These are phyloP conservation scores for Barbatosphaeria neglecta DNA, from an alignment of 495 filamentous ascomycete genomes.

Conservation along the genomic window DNA sequence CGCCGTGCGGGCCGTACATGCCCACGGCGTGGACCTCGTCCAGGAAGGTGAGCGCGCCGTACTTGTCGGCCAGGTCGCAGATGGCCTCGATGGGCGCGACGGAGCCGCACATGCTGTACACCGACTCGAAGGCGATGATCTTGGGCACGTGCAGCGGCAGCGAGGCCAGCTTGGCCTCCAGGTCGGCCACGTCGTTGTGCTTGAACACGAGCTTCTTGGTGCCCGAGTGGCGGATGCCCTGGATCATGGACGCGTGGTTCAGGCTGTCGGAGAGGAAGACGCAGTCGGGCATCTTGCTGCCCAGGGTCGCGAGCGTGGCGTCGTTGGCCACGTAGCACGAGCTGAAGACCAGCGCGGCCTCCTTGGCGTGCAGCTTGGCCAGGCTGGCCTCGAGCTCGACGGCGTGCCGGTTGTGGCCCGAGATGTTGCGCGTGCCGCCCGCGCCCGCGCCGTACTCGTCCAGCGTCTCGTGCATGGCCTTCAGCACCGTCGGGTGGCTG, in stretches of 20 bases:
- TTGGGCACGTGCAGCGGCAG: constrained; percentile 77
- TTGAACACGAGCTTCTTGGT: constrained; percentile 97
- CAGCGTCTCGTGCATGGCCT: constrained; percentile 86
- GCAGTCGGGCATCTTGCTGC: constrained; percentile 90
- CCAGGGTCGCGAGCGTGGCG: constrained; percentile 89
- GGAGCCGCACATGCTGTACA: constrained; percentile 98
- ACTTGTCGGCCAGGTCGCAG: constrained; percentile 91
- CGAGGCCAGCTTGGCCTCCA: constrained; percentile 82
- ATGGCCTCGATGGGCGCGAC: constrained; percentile 93
- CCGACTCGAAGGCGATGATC: constrained; percentile 96
- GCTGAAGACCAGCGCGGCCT: constrained; percentile 84
- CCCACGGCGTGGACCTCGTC: constrained; percentile 98
- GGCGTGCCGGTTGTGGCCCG: constrained; percentile 92
- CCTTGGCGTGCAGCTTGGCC: constrained; percentile 82
- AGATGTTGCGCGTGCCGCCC: constrained; percentile 93
- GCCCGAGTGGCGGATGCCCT: constrained; percentile 93
- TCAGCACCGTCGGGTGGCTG: constrained; percentile 73
- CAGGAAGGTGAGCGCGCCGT: constrained; percentile 92
- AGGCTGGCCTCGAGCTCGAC: constrained; percentile 72
- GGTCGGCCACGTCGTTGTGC: constrained; percentile 84
- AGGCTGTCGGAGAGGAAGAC: constrained; percentile 91
- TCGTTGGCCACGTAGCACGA: constrained; percentile 98
- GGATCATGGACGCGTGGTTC: constrained; percentile 99
- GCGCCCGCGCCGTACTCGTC: constrained; percentile 93
- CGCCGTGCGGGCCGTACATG: constrained; percentile 96